Base-by-base conservation (phyloP, 2,329 filamentous ascomycete species). In the Neobulgaria alba region DNA sequence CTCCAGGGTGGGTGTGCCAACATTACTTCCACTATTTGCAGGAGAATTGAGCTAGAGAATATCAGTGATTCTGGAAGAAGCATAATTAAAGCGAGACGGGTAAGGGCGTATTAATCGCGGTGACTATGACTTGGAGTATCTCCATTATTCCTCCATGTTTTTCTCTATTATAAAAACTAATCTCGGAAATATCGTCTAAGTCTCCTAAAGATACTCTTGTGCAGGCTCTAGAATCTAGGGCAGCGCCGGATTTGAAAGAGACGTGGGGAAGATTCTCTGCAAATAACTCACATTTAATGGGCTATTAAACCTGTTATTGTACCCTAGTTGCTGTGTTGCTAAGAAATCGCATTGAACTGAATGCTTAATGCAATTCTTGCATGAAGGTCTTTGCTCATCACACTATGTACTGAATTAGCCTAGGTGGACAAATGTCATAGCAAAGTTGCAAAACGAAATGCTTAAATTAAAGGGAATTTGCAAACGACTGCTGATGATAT, bases 311-410 rank as follows among this genome's bases (percentile, higher is more conserved):
- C n/a, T n/a, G n/a, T n/a, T n/a, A n/a, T n/a, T n/a, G n/a, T n/a
- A n/a, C n/a, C n/a, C 17, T 5, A 44, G 16, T 30, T 39, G 37
- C 8, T 46, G 45, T 3, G 48, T 17, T 4, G 45, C 15, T 29
- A 59, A 37, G 38, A 61, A 65, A 37, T 63, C 62, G 45, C 64
- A 67, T 34, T 56, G 47, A 8, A 65, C 62, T 9, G 61, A 63
- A 37, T 65, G 63, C 14, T 59, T 61, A 30, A 62, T 57, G 49
- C 64, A 67, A 47, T 66, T 66, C 34, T 58, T 53, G 42, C 64
- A 67, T 42, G 58, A 53, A 17, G 64, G 64, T 26, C 57, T 56
- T 20, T 58, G 53, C 41, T 67, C 64, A 42, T 66, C 64, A 43
- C 64, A 67, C 63, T 66, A 37, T 26, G 41, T 9, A n/a, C 14